phyloP scores from a whole-genome alignment of 208 protist genomes.

The Acanthamoeba castellanii region DNA sequence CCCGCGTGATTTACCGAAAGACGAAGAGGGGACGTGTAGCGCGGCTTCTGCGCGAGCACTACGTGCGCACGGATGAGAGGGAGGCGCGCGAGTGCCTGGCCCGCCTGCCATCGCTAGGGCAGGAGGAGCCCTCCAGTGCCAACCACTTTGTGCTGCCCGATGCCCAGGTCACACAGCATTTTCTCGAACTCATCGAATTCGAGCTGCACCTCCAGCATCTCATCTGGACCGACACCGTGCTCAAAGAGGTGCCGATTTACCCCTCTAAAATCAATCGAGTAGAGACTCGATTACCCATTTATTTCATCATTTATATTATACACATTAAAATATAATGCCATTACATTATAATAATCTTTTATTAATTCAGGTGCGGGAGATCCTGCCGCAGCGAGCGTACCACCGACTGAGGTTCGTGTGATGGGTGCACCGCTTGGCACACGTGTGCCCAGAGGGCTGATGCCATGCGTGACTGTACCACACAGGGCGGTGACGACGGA shows the following conservation, averaged over 20 bases:
- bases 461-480: no score
- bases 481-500: neutral
- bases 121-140: neutral
- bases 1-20: slow-evolving; percentile 15
- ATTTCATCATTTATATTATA: neutral
- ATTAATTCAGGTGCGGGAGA: neutral
- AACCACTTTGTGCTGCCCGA: slow-evolving; percentile 84
- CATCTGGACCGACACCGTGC: slow-evolving; percentile 85
- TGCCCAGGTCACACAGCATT: slow-evolving; percentile 87
- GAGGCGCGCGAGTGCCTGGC: slow-evolving; percentile 60
- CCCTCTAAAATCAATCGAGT: no score
- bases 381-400: neutral
- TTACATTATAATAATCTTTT: neutral
- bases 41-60: slow-evolving; percentile 84
- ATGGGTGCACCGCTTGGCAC: no score
- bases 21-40: slow-evolving; percentile 82
- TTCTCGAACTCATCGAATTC: slow-evolving; percentile 89
- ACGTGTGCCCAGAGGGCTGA: no score
- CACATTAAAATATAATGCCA: neutral
- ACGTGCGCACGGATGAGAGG: slow-evolving; percentile 83
- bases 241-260: slow-evolving; percentile 81
- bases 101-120: neutral
- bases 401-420: neutral
- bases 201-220: slow-evolving; percentile 80
- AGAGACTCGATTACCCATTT: no score